phyloP scores from a whole-genome alignment of 2,329 filamentous ascomycete genomes.

The Ploettnerulaceae sp. region DNA sequence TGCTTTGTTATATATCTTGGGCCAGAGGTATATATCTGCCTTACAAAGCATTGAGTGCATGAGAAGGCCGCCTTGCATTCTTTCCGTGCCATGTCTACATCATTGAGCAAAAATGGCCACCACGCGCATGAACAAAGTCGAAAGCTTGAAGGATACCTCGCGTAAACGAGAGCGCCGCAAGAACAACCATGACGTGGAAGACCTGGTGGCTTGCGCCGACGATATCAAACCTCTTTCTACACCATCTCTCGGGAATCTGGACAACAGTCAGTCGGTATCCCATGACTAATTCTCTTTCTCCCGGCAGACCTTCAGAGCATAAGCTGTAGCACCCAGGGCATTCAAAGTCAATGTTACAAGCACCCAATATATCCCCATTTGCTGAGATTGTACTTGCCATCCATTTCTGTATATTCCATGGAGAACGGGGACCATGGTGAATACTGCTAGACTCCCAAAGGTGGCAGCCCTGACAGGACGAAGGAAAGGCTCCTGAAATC shows the following conservation, averaged over 20 bases:
- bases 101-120: neutral
- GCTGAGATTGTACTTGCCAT: conserved; percentile 33
- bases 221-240: conserved; percentile 41
- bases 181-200: conserved; percentile 44
- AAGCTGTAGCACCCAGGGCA: conserved; percentile 36
- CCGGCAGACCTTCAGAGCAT: conserved; percentile 34
- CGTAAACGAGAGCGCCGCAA: conserved; percentile 38
- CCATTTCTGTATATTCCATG: conserved; percentile 37
- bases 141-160: conserved; percentile 37
- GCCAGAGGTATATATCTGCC: no score
- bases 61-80: neutral
- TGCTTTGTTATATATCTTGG: no score
- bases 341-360: conserved; percentile 37
- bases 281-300: neutral
- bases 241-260: conserved; percentile 42
- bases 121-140: conserved; percentile 32
- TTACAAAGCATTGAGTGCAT: neutral
- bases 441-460: conserved; percentile 40
- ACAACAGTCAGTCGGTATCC: conserved; percentile 3
- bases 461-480: conserved; percentile 38
- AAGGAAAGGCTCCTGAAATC: conserved; percentile 37
- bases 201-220: conserved; percentile 45
- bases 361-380: conserved; percentile 41
- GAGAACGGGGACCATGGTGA: conserved; percentile 38
- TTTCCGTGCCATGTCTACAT: conserved; percentile 2